Percentiles rank a stretch among this genome's conserved stretches.
Conservation (phyloP, 352 stramenopile species). For the Lagenidium sp. region DNA sequence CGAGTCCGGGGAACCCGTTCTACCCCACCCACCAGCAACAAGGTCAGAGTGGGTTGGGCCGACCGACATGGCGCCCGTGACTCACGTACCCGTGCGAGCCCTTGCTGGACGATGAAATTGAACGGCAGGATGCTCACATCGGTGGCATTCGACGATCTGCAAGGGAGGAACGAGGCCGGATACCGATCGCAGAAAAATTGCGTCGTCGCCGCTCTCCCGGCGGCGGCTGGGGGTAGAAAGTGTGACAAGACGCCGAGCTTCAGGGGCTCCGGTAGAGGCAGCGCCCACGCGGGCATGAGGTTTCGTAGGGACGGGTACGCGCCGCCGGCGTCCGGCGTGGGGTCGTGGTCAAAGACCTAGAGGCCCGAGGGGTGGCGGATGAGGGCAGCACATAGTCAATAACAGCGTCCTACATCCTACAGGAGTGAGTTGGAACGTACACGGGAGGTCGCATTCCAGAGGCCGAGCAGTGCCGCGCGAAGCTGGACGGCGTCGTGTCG, state of each 20-base stretch:
- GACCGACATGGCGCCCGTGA: background rate
- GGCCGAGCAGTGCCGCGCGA: constrained; percentile 10
- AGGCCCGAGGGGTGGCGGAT: too few relatives aligned
- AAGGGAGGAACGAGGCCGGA: constrained; percentile 55
- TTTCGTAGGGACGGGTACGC: constrained; percentile 34
- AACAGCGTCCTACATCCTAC: too few relatives aligned
- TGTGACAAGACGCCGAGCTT: constrained; percentile 59
- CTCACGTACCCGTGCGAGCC: constrained; percentile 47
- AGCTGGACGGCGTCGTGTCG: background rate
- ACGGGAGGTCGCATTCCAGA: constrained; percentile 58
- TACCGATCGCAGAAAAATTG: constrained; percentile 69
- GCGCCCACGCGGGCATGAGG: constrained; percentile 47
- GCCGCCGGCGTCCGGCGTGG: too few relatives aligned
- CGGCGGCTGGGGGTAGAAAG: constrained; percentile 47
- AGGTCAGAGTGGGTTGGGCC: background rate
- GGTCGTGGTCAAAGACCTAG: constrained; percentile 42
- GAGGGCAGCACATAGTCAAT: too few relatives aligned
- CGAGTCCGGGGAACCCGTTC: constrained; percentile 69
- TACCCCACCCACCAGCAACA: constrained; percentile 6
- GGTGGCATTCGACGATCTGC: constrained; percentile 3
- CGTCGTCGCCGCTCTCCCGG: constrained; percentile 19
- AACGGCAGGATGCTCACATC: constrained; percentile 26
- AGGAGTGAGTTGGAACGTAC: too few relatives aligned
- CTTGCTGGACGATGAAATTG: constrained; percentile 72
- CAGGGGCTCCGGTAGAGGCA: constrained; percentile 29